Evolutionary conservation across 2,329 filamentous ascomycete species (phyloP), one percentile per base, ranked within the genome.

Genomic region (Fusarium siculi): DNA sequence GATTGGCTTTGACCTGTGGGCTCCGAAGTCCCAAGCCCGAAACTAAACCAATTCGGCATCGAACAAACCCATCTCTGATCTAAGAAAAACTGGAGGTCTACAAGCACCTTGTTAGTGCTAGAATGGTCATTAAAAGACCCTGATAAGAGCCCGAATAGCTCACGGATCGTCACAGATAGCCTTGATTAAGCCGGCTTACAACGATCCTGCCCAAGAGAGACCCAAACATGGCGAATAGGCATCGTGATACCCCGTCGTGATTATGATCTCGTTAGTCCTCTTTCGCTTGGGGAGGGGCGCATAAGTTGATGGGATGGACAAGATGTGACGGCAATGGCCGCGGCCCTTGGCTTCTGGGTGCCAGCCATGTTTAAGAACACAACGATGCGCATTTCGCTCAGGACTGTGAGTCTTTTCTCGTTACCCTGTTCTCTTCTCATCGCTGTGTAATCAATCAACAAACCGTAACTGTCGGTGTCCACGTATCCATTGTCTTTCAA

Each of bases 221-320:
- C 73, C 73, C 70, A 69, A 67, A 66, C 54, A 39, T 25, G 63
- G 62, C 75, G 75, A 77, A 77, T 77, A 47, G 64, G 65, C 64
- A 53, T 43, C 23, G 21, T 30, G 54, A 49, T 55, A 53, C 50
- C 40, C 68, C 52, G 70, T 70, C 46, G 63, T 68, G 63, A 72
- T 54, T 40, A 62, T 58, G 44, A 36, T 59, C 64, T 61, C 60
- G 47, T 75, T 73, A 72, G 67, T 52, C 73, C 66, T 71, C 60
- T 71, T 76, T 64, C 70, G 63, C 40, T 71, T 68, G 63, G 61
- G 68, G 66, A 32, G 32, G 67, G 55, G 59, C 64, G 56, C 57
- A 67, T 52, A 58, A 63, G 60, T 68, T 70, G 67, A 73, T 54
- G 61, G 46, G 44, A 68, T 58, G 61, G 53, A 59, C 57, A 52